Evolutionary conservation across 2,329 filamentous ascomycete genomes (phyloP), one percentile per base, ranked within the genome.

Genomic region (Claviceps fusiformis): DNA sequence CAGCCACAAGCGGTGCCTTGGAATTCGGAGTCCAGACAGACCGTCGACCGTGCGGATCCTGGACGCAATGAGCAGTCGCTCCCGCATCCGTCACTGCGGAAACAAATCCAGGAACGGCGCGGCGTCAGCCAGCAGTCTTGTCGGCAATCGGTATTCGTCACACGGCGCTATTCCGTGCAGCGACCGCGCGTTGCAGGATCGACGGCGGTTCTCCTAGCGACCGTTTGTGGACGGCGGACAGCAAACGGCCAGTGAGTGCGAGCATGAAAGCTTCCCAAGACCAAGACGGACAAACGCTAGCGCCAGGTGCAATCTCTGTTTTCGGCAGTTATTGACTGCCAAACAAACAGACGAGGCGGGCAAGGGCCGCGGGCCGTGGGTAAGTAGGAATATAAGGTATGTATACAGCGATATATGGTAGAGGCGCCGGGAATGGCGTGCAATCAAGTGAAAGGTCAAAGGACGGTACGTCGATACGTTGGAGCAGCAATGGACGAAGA

Each of bases 71-170:
- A 43, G 33, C 17, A 45, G 50, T 52, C 49, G 55, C 57, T 33
- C 50, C 60, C 54, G 57, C 59, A 61, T 57, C 50, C 58, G 59
- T 62, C 61, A 57, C 61, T 60, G 57, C 27, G 61, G 59, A 57
- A 55, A 62, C 58, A 59, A 53, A 41, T 52, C 49, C 49, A 52
- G 48, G 37, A 50, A 31, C 46, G 9, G 47, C 24, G 24, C 35
- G 43, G 33, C 44, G 44, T 41, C 52, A n/a, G 35, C n/a, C n/a
- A 5, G 19, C 44, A 17, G 31, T 47, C 27, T 19, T 33, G 27
- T 44, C 15, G 15, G 39, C 35, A n/a, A n/a, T n/a, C 19, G 19
- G 35, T 24, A 17, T 52, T 31, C 35, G 50, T 41, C 50, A 31
- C 37, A 8, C n/a, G 24, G 10, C 13, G 37, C 50, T 11, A 31